A percentile compares a stretch with the other conserved stretches of the same genome.
phyloP scores from a whole-genome alignment of 2,329 filamentous ascomycete species.

The Magnaporthiopsis rhizophila region DNA sequence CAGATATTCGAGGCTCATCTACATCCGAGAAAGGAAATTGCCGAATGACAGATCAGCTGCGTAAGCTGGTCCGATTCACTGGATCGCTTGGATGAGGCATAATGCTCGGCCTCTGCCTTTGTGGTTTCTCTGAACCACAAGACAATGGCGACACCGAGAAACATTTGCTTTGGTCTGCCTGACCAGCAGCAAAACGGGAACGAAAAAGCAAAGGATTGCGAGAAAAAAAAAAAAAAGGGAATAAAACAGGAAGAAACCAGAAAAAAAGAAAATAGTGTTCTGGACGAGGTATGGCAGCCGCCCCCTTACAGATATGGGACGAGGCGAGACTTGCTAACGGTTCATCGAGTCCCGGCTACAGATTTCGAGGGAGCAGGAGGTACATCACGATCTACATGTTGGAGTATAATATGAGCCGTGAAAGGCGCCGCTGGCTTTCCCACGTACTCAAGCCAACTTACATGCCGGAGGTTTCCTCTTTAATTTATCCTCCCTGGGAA shows the following conservation, averaged over 20 bases:
- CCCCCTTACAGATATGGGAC: not conserved
- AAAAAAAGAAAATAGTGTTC: not conserved
- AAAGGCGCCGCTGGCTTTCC: not conserved
- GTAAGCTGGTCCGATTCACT: not conserved
- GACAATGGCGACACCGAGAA: not conserved
- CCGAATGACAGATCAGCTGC: not conserved
- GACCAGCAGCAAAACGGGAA: not conserved
- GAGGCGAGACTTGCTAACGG: not conserved
- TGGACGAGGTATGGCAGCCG: not conserved
- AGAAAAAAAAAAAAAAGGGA: too few relatives aligned
- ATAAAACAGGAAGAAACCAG: too few relatives aligned
- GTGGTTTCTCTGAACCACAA: not conserved
- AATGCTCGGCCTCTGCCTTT: not conserved
- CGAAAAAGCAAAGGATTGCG: not conserved
- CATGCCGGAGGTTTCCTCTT: not conserved
- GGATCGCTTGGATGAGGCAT: not conserved
- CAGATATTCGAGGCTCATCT: not conserved
- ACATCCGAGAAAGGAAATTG: not conserved
- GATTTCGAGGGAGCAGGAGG: not conserved
- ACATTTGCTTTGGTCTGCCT: not conserved
- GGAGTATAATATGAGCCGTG: constrained; percentile 4
- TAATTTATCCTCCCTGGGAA: not conserved
- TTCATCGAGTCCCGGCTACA: not conserved
- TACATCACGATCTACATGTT: constrained; percentile 2
- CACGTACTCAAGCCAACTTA: not conserved